Base-by-base conservation (phyloP, 768 basidiomycete genomes). In the Trametes maxima region DNA sequence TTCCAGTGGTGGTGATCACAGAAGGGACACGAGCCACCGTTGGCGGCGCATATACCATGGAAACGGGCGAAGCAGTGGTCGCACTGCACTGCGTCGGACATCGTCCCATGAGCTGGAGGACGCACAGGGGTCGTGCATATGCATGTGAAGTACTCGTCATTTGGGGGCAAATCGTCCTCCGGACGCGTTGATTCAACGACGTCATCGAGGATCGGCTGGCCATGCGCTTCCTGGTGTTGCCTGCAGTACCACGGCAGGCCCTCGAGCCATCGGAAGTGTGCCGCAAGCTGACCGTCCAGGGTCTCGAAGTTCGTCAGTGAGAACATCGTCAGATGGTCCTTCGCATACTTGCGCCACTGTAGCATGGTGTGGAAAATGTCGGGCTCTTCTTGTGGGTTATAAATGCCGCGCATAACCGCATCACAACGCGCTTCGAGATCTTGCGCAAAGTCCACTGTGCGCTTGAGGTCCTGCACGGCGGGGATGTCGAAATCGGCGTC, bases 1-100 rank as follows among this genome's bases (percentile, higher is more conserved):
- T 94, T 92, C 92, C 92, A 94, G 69, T 94, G 92, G 63, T 92
- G 89, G 67, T 92, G 91, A 65, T 94, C 92, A 65, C 92, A 94
- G 78, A 94, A 94, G 0, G 92, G 92, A 70, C 92, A 94, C 5
- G 92, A 94, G 37, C 92, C 92, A n/a, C 92, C 92, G 64, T 89
- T 90, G 65, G 87, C 87, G 12, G 91, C 92, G 67, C 92, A 94
- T 50, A 86, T 81, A 5, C 90, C 91, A 62, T 94, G 92, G 75
- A 94, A 94, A 50, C 91, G 79, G 49, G 92, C 92, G 71, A 83
- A 90, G 64, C 92, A 94, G 67, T 94, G 91, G 69, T 94, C 92
- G 70, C 92, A 94, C 71, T 94, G 92, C 16, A 94, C 92, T 1
- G 92, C 92, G 70, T 93, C 91, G 0, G 92, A 92, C 28, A 82